Evolutionary conservation across 352 stramenopile species (phyloP), one percentile per base, ranked within the genome.

Genomic region (Pythium guiyangense): DNA sequence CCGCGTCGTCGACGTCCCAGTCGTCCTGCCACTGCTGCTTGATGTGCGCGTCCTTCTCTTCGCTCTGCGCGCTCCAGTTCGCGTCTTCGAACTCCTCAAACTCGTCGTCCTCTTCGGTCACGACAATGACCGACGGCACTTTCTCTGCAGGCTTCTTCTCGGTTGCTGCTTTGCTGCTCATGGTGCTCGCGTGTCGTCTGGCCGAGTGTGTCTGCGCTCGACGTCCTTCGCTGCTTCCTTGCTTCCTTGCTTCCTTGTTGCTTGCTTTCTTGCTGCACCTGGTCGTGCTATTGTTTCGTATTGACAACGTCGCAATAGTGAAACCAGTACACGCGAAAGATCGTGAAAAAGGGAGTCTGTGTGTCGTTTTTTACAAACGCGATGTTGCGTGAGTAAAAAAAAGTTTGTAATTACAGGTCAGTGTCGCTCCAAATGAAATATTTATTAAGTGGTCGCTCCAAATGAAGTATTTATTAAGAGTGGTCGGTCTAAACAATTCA

Each of bases 21-120:
- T 97, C 88, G 68, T 97, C 88, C 74, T 97, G 88, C 88, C 88
- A 97, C 64, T 96, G 86, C 75, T 95, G 84, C 65, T 94, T 94
- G 49, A 94, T 77, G 55, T 90, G 76, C 49, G 69, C 74, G 45
- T 92, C 83, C 61, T 88, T 84, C 70, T 95, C 85, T 66, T 95
- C 83, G 42, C 67, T 69, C 57, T 81, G 71, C 31, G 71, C 81
- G 60, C 69, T 77, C 85, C 85, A 95, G 59, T 90, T 72, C 20
- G 75, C 77, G 49, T 93, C 81, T 49, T 92, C 85, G 55, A 95
- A 95, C 69, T 95, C 85, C 71, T 95, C 85, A 51, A 95, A 95
- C 72, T 93, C 85, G 60, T 95, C 85, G 62, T 95, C 85, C 64
- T 95, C 85, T 60, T 95, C 85, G 22, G 84, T 90, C 57, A 94